A percentile compares a stretch with the other conserved stretches of the same genome.
phyloP scores from a whole-genome alignment of 768 basidiomycete genomes.

The Lactarius sp. region DNA sequence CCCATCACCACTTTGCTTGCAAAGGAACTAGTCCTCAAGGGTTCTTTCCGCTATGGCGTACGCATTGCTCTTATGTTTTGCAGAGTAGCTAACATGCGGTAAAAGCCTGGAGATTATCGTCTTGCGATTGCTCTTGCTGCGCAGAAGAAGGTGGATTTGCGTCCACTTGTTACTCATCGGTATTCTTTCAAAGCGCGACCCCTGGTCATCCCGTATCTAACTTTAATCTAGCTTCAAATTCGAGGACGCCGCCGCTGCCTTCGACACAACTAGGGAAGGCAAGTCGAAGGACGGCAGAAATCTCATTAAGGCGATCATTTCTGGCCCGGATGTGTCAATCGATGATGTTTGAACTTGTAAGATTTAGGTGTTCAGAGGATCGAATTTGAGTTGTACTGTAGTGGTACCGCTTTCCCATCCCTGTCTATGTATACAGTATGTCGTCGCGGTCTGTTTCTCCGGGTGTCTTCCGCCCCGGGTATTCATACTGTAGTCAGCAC shows the following conservation, averaged over 20 bases:
- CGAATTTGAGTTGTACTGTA: background rate
- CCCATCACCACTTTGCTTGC: constrained; percentile 64
- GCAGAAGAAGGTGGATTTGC: constrained; percentile 78
- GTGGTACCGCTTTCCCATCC: background rate
- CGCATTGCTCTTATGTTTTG: constrained; percentile 26
- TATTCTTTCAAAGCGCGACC: constrained; percentile 32
- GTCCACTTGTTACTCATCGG: constrained; percentile 86
- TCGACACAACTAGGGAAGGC: constrained; percentile 73
- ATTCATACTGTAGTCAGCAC: background rate
- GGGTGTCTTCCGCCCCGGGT: background rate
- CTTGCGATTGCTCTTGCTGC: constrained; percentile 81
- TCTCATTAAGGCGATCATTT: constrained; percentile 87
- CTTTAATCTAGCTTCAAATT: constrained; percentile 56
- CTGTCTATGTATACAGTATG: background rate
- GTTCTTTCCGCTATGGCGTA: constrained; percentile 90
- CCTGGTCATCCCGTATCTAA: background rate
- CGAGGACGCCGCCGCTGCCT: constrained; percentile 70
- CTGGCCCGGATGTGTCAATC: constrained; percentile 61
- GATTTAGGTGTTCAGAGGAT: background rate
- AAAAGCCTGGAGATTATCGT: constrained; percentile 77
- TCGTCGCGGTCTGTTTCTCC: background rate
- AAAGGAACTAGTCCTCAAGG: constrained; percentile 79
- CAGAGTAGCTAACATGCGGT: background rate
- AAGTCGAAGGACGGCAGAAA: constrained; percentile 83
- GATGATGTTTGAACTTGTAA: constrained; percentile 34